These are phyloP conservation scores for Aspergillus latus DNA, from an alignment of 2,329 filamentous ascomycete species.

Conservation along the genomic window DNA sequence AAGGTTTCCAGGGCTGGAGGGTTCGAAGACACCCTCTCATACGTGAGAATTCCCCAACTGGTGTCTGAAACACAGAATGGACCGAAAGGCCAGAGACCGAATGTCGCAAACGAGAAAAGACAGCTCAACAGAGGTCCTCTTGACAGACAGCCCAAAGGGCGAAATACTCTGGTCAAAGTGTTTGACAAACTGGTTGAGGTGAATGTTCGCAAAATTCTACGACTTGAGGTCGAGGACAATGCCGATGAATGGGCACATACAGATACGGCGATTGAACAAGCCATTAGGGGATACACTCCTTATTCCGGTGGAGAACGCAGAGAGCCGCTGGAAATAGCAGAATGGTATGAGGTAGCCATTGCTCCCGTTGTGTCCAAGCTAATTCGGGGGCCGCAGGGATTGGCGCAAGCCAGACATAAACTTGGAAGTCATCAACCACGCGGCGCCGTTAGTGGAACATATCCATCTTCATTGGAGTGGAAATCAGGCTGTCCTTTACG, in stretches of 20 bases:
- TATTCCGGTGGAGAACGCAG: neutral
- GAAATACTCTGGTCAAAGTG: neutral
- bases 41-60: slow-evolving; percentile 1
- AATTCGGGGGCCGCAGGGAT: neutral
- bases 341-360: neutral
- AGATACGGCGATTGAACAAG: slow-evolving; percentile 5
- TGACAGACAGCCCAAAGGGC: neutral
- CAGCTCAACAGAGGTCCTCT: neutral
- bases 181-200: slow-evolving; percentile 3
- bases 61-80: neutral
- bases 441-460: neutral
- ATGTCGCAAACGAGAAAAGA: neutral
- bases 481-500: slow-evolving; percentile 3
- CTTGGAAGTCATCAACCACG: neutral
- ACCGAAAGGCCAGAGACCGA: neutral
- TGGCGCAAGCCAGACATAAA: slow-evolving; percentile 11
- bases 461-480: slow-evolving; percentile 12
- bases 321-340: neutral
- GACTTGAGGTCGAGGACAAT: slow-evolving; percentile 4
- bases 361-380: neutral
- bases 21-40: slow-evolving; percentile 5
- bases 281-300: neutral
- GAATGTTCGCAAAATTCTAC: neutral
- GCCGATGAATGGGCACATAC: slow-evolving; percentile 6
- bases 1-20: neutral